Percentiles rank a stretch among this genome's conserved stretches.
Evolutionary conservation across 352 stramenopile genomes (phyloP).

Genomic region (Lagenidium giganteum): DNA sequence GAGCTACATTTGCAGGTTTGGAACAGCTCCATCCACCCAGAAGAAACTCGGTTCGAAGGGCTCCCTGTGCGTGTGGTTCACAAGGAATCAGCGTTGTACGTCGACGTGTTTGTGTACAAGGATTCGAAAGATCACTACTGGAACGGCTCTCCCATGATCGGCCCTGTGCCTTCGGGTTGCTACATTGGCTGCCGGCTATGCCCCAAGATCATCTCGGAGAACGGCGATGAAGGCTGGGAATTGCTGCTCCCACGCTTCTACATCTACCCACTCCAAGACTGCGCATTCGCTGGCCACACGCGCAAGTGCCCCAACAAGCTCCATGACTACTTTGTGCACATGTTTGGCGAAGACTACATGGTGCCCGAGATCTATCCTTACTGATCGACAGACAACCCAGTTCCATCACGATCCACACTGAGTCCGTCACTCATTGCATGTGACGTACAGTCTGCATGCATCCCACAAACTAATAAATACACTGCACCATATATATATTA

Average conservation of each 20-base stretch:
- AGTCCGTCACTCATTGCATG: no score
- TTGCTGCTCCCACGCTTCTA: slow-evolving; percentile 13
- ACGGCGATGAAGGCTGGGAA: neutral
- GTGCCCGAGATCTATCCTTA: neutral
- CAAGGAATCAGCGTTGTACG: slow-evolving; percentile 9
- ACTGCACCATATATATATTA: no score
- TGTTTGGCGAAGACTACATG: slow-evolving; percentile 18
- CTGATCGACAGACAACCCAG: no score
- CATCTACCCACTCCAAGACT: slow-evolving; percentile 14
- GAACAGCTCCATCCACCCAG: slow-evolving; percentile 4
- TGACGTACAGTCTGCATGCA: no score
- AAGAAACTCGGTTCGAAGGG: slow-evolving; percentile 10
- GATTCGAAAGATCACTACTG: slow-evolving; percentile 4
- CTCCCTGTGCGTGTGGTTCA: slow-evolving; percentile 12
- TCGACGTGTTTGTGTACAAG: slow-evolving; percentile 19
- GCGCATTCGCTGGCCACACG: slow-evolving; percentile 7
- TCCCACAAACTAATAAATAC: no score
- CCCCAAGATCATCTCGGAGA: neutral
- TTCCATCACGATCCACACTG: no score
- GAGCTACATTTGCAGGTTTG: slow-evolving; percentile 10
- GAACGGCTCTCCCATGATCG: slow-evolving; percentile 1
- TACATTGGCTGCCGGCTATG: slow-evolving; percentile 12
- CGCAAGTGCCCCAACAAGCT: slow-evolving; percentile 13
- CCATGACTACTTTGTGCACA: slow-evolving; percentile 9
- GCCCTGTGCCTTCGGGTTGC: slow-evolving; percentile 8